These are phyloP conservation scores for Dactylellina haptotyla DNA, from an alignment of 2,329 filamentous ascomycete genomes.

Conservation along the genomic window DNA sequence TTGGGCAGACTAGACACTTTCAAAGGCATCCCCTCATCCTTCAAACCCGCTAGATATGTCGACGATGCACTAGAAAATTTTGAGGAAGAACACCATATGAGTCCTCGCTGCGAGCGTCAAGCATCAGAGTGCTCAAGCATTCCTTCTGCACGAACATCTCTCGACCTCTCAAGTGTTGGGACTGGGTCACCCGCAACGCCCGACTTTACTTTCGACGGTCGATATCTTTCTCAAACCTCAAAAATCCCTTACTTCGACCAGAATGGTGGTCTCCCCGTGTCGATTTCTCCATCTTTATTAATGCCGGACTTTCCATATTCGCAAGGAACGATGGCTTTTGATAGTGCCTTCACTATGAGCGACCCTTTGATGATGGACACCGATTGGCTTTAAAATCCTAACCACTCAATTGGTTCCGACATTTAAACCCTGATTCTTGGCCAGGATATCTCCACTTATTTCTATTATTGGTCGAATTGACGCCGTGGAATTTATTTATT, in stretches of 20 bases:
- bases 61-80: slow-evolving; percentile 52
- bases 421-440: not conserved
- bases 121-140: slow-evolving; percentile 45
- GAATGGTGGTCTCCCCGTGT: slow-evolving; percentile 28
- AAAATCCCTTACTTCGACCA: slow-evolving; percentile 48
- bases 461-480: not conserved
- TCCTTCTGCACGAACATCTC: slow-evolving; percentile 40
- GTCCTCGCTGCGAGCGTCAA: slow-evolving; percentile 40
- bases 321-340: slow-evolving; percentile 36
- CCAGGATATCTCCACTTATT: slow-evolving; percentile 46
- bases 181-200: slow-evolving; percentile 44
- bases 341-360: slow-evolving; percentile 46
- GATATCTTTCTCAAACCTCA: slow-evolving; percentile 45
- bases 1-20: slow-evolving; percentile 37
- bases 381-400: slow-evolving; percentile 34
- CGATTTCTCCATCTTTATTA: slow-evolving; percentile 44
- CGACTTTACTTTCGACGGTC: slow-evolving; percentile 45
- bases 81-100: slow-evolving; percentile 48
- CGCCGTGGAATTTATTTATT: slow-evolving; percentile 14
- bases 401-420: not conserved
- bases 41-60: slow-evolving; percentile 41
- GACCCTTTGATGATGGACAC: slow-evolving; percentile 51
- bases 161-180: slow-evolving; percentile 29
- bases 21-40: slow-evolving; percentile 40
- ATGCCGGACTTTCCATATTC: slow-evolving; percentile 48